phyloP scores from a whole-genome alignment of 306 rosid genomes.

The Trichosanthes truncata region DNA sequence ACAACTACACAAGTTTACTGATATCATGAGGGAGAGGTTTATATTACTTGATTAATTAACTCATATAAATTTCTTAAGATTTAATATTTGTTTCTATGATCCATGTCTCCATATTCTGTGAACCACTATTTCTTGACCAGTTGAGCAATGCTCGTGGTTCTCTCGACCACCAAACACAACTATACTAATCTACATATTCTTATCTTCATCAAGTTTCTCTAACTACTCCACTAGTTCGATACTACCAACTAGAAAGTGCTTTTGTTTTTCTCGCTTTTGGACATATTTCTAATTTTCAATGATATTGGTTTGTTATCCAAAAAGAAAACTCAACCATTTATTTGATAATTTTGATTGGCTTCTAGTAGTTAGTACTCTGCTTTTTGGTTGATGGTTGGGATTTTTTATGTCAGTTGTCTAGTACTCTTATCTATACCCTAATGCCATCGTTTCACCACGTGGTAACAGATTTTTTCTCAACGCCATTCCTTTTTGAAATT shows the following conservation, averaged over 20 bases:
- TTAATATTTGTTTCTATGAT: background rate
- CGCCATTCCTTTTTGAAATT: conserved; percentile 42
- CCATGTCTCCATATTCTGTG: background rate
- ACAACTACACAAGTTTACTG: background rate
- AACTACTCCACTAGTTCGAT: background rate
- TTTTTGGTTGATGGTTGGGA: background rate
- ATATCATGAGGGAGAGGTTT: background rate
- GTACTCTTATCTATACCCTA: conserved; percentile 6
- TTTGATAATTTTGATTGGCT: background rate
- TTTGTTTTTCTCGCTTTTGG: background rate
- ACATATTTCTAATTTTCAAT: background rate
- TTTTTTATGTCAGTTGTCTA: background rate
- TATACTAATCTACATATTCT: too few relatives aligned
- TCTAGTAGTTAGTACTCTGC: background rate
- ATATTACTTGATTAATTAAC: background rate
- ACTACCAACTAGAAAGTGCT: background rate
- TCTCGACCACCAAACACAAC: too few relatives aligned
- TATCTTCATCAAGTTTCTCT: background rate
- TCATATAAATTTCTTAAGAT: background rate
- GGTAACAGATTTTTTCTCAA: conserved; percentile 51
- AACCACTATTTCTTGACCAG: too few relatives aligned
- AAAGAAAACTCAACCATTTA: background rate
- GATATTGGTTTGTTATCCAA: background rate
- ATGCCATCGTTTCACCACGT: conserved; percentile 16
- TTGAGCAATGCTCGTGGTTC: too few relatives aligned